Percentiles rank a stretch among this genome's conserved stretches.
Evolutionary conservation across 2,329 filamentous ascomycete species (phyloP).

Genomic region (Phialocephala subalpina): DNA sequence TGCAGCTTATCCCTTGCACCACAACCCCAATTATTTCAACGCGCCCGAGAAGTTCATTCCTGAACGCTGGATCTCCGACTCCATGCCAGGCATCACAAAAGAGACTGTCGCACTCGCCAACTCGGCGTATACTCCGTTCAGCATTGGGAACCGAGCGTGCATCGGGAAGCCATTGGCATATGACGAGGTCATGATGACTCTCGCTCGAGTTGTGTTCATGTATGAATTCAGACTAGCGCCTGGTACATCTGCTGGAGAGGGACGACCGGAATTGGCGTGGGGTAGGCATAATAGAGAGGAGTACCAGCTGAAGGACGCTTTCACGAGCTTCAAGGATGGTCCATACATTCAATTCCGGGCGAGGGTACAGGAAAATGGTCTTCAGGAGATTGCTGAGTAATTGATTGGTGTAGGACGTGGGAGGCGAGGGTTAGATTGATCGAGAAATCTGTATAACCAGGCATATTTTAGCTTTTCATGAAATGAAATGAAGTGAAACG

Average conservation of each 20-base stretch:
- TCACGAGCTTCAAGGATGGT: constrained; percentile 77
- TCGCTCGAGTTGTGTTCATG: constrained; percentile 32
- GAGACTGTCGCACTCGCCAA: constrained; percentile 34
- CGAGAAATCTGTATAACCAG: background rate
- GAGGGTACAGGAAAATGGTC: constrained; percentile 12
- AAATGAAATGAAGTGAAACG: background rate
- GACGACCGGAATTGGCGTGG: constrained; percentile 52
- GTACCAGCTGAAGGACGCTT: constrained; percentile 76
- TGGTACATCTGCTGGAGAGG: constrained; percentile 27
- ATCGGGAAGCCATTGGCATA: constrained; percentile 38
- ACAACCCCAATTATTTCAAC: constrained; percentile 52
- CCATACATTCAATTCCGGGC: constrained; percentile 70
- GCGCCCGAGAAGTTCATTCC: constrained; percentile 50
- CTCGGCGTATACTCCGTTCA: constrained; percentile 38
- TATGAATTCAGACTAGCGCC: constrained; percentile 36
- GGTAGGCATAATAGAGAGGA: constrained; percentile 64
- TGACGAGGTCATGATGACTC: constrained; percentile 31
- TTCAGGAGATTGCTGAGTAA: background rate
- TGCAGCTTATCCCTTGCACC: constrained; percentile 53
- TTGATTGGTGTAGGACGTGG: background rate
- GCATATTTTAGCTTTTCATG: background rate
- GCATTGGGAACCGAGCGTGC: constrained; percentile 36
- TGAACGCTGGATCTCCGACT: constrained; percentile 52
- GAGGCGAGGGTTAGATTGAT: background rate
- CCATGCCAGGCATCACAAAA: constrained; percentile 25